Conservation (phyloP, 768 basidiomycete species). For the Tricholoma sp. region DNA sequence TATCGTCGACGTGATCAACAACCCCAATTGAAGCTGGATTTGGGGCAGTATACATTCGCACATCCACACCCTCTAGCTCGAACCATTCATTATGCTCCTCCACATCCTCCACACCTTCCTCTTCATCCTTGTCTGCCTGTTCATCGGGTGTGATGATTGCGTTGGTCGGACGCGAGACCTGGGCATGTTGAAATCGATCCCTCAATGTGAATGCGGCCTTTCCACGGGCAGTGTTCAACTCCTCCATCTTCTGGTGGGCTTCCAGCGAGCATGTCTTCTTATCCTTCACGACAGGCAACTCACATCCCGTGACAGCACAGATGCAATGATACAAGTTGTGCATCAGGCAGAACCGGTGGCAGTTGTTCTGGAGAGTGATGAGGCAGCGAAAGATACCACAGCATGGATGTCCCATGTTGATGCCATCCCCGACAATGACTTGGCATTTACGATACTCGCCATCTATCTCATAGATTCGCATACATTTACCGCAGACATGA, state of each 20-base stretch:
- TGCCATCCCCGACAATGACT: conserved; percentile 11
- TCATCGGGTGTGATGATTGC: not conserved
- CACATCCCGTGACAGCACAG: conserved; percentile 2
- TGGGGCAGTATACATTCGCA: not conserved
- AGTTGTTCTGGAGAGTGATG: conserved; percentile 7
- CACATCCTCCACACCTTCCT: not conserved
- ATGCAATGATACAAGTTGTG: not conserved
- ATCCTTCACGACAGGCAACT: not conserved
- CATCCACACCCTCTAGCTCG: not conserved
- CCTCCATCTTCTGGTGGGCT: not conserved
- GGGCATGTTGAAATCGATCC: not conserved
- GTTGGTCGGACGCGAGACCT: not conserved
- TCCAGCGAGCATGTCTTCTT: not conserved
- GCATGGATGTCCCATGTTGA: conserved; percentile 10
- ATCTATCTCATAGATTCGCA: conserved; percentile 11
- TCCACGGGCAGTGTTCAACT: not conserved
- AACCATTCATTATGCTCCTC: not conserved
- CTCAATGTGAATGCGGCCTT: not conserved
- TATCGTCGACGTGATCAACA: not conserved
- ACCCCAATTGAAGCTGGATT: not conserved
- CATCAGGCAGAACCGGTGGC: conserved; percentile 1
- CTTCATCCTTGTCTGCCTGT: not conserved
- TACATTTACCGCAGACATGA: conserved; percentile 24
- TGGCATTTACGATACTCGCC: conserved; percentile 4
- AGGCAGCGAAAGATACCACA: conserved; percentile 9